phyloP scores from a whole-genome alignment of 2,329 filamentous ascomycete genomes.

The Seiridium cupressi region DNA sequence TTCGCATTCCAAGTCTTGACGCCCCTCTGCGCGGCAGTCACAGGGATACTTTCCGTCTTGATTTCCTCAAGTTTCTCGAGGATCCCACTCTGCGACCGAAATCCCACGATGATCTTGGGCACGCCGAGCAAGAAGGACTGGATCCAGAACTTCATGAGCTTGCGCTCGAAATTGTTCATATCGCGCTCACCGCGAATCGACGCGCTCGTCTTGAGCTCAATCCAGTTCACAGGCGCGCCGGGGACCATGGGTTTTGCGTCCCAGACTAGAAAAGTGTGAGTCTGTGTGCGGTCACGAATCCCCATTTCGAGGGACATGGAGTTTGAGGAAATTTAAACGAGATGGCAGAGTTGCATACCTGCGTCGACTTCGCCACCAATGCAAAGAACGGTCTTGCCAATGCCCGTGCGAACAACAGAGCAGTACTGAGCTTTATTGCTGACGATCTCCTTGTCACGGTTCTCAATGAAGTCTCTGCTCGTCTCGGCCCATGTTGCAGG shows the following conservation, averaged over 20 bases:
- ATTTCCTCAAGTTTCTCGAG: conserved; percentile 74
- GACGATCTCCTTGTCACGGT: conserved; percentile 67
- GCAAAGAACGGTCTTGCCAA: conserved; percentile 72
- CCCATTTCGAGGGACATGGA: no score
- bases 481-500: conserved; percentile 72
- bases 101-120: conserved; percentile 87
- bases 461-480: conserved; percentile 74
- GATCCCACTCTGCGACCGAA: conserved; percentile 71
- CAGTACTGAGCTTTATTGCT: conserved; percentile 95
- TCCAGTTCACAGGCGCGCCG: conserved; percentile 78
- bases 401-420: conserved; percentile 84
- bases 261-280: conserved; percentile 59
- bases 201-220: conserved; percentile 90
- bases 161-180: conserved; percentile 76
- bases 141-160: conserved; percentile 94
- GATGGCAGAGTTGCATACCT: conserved; percentile 44
- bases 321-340: no score
- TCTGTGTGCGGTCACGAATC: not conserved
- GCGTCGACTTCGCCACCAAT: conserved; percentile 94
- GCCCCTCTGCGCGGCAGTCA: conserved; percentile 65
- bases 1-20: conserved; percentile 84
- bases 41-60: conserved; percentile 75
- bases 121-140: conserved; percentile 94
- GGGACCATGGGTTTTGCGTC: conserved; percentile 70
- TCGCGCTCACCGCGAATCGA: conserved; percentile 68